Evolutionary conservation across 805 yeast species (phyloP).

Genomic region (Candida insectorum): DNA sequence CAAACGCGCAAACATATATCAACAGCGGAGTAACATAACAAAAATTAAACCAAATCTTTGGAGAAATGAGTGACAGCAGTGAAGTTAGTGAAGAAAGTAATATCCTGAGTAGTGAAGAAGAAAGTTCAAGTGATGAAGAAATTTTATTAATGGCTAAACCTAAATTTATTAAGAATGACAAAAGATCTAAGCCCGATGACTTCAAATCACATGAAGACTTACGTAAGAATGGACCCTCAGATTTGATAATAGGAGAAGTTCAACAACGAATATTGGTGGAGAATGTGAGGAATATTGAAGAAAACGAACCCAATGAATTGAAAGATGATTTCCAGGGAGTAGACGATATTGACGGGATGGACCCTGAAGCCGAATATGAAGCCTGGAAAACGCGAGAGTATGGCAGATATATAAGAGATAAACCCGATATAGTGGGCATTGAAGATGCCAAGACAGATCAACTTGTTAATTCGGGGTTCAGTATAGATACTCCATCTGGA

Average conservation of each 20-base stretch:
- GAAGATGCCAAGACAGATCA: slow-evolving; percentile 27
- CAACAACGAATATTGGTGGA: no score
- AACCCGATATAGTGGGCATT: slow-evolving; percentile 13
- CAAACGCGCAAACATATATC: no score
- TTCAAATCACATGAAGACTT: no score
- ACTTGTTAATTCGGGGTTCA: no score
- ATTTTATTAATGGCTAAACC: slow-evolving; percentile 6
- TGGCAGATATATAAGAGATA: slow-evolving; percentile 21
- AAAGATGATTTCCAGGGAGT: slow-evolving; percentile 25
- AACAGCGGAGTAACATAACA: no score
- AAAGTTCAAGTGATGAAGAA: neutral
- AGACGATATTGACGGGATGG: slow-evolving; percentile 33
- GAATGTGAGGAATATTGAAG: no score
- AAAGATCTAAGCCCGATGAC: no score
- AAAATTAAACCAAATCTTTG: no score
- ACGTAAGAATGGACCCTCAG: no score
- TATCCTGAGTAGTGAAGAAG: neutral
- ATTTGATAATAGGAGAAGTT: no score
- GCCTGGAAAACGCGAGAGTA: slow-evolving; percentile 30
- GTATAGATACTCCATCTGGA: neutral
- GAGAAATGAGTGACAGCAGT: no score
- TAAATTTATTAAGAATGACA: slow-evolving; percentile 8
- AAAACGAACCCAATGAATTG: neutral
- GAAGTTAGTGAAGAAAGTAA: slow-evolving; percentile 4
- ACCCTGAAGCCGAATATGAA: slow-evolving; percentile 29